Base-by-base conservation (phyloP, 305 asterid species). In the Fraxinus dipetala region DNA sequence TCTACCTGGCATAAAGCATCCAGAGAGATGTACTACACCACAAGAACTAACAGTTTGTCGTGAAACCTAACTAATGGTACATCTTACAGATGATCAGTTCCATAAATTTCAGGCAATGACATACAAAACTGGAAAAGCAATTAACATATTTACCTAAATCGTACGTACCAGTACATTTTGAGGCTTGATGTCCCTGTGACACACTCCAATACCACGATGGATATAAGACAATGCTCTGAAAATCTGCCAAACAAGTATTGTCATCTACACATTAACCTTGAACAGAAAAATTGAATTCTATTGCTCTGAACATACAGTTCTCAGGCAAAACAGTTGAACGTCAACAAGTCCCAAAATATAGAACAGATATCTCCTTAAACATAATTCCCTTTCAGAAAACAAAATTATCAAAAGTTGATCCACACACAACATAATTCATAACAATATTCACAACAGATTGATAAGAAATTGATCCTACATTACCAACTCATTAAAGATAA, bases 101-200 rank as follows among this genome's bases (percentile, higher is more conserved):
- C 16, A 65, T 26, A 24, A 7, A 65, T 65, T 65, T 26, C 73
- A 65, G 73, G 34, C 73, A 1, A 65, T 24, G 73, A 26, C 1
- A 3, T 65, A 24, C 9, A 26, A 24, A 5, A 67, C 36, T 22
- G 74, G 13, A 67, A 59, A 24, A 67, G 28, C 6, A 28, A 10
- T 22, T 7, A 76, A 72, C 43, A 76, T 34, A 67, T 67, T 84
- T 59, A 75, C 38, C 14, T 18, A 82, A 78, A 30, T 72, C 43
- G 65, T 6, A 87, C 88, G 20, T 89, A 90, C 93, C 93, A 90
- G 78, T 79, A 90, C 78, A 79, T 90, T 90, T 80, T 95, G 99
- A 88, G 99, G 98, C 89, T 95, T 95, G 88, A 95, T 95, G 89
- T 95, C 99, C 87, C 99, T 91, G 88, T 95, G 99, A 82, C 99